These are phyloP conservation scores for Bacidia gigantensis DNA, from an alignment of 495 filamentous ascomycete species.

Conservation along the genomic window DNA sequence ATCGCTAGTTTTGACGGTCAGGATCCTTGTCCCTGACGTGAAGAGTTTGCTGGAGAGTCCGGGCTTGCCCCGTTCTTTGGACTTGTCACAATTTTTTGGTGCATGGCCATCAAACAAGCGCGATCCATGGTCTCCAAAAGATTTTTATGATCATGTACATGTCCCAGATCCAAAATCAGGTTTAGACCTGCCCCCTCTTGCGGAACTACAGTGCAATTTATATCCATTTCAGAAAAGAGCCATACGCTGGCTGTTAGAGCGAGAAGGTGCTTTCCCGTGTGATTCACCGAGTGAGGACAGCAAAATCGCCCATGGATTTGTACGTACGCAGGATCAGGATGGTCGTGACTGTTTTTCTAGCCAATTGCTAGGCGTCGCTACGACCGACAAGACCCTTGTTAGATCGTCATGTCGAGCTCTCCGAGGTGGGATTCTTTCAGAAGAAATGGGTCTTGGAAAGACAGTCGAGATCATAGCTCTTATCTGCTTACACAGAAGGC, in stretches of 20 bases:
- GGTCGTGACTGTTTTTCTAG: slow-evolving; percentile 45
- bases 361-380: slow-evolving; percentile 48
- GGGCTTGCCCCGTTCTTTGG: slow-evolving; percentile 3
- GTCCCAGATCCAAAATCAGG: slow-evolving; percentile 28
- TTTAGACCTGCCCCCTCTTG: slow-evolving; percentile 20
- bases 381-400: slow-evolving; percentile 37
- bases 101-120: not conserved
- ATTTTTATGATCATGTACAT: slow-evolving; percentile 55
- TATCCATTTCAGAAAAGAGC: slow-evolving; percentile 63
- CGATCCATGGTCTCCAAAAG: slow-evolving; percentile 33
- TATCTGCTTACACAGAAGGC: slow-evolving; percentile 47
- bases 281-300: not conserved
- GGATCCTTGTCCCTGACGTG: slow-evolving; percentile 12
- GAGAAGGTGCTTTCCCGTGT: slow-evolving; percentile 36
- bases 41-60: slow-evolving; percentile 5
- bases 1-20: not conserved
- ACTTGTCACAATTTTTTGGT: slow-evolving; percentile 9
- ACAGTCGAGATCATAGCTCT: slow-evolving; percentile 79
- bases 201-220: slow-evolving; percentile 34
- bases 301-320: slow-evolving; percentile 16
- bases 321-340: slow-evolving; percentile 30
- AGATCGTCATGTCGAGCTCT: slow-evolving; percentile 25
- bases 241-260: slow-evolving; percentile 52
- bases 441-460: slow-evolving; percentile 96
- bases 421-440: slow-evolving; percentile 59